Conservation (phyloP, 2,329 filamentous ascomycete genomes). For the Ophiobolus disseminans region DNA sequence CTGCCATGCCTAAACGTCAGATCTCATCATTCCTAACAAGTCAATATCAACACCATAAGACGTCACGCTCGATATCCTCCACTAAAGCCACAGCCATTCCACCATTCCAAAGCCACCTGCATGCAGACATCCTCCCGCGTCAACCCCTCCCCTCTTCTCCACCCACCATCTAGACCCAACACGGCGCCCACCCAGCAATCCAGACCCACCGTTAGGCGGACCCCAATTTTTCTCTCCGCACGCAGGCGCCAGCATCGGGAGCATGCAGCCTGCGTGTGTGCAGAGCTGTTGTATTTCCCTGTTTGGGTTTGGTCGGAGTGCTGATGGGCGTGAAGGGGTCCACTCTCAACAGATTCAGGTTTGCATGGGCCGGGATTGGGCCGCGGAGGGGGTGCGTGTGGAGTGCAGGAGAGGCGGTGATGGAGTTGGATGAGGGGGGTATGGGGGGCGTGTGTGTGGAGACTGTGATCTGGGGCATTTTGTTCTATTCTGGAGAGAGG, state of each 20-base stretch:
- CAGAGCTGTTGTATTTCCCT: not conserved
- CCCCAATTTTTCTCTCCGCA: not conserved
- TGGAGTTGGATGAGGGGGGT: not conserved
- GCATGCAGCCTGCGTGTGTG: too few species aligned
- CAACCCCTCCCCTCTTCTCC: not conserved
- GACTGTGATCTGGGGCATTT: too few species aligned
- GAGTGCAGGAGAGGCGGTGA: not conserved
- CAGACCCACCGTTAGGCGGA: not conserved
- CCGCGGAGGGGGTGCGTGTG: not conserved
- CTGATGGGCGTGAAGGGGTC: slow-evolving; percentile 9
- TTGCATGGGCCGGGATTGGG: slow-evolving; percentile 1
- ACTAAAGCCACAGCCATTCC: too few species aligned
- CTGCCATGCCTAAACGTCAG: too few species aligned
- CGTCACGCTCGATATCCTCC: too few species aligned
- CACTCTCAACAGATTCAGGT: slow-evolving; percentile 30
- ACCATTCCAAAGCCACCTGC: not conserved
- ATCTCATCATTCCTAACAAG: too few species aligned
- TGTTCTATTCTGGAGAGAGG: too few species aligned
- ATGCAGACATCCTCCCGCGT: not conserved
- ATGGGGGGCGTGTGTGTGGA: not conserved
- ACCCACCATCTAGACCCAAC: not conserved
- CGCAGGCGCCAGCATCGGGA: not conserved
- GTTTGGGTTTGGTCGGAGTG: not conserved
- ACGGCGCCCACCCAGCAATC: not conserved
- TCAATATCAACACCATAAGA: too few species aligned